Conservation (phyloP, 169 alveolate species). For the Babesia sp. region DNA sequence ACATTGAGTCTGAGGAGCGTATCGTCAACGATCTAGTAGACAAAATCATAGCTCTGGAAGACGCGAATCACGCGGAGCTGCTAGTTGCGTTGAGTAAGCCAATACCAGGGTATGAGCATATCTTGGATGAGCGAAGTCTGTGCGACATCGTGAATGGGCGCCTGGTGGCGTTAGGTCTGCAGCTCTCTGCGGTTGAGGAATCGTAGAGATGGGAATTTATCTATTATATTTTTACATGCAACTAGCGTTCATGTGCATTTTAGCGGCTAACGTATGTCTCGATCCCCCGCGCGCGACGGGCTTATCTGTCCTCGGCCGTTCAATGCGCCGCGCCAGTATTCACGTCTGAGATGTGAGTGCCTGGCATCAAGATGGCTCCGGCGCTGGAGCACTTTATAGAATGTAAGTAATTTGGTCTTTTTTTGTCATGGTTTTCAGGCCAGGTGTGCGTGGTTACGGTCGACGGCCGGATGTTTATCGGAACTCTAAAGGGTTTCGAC, state of each 20-base stretch:
- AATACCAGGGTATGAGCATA: constrained; percentile 32
- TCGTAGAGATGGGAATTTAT: too few species aligned
- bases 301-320: background rate
- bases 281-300: constrained; percentile 10
- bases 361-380: constrained; percentile 52
- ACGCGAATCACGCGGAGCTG: constrained; percentile 4
- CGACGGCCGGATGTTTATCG: constrained; percentile 87
- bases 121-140: constrained; percentile 4
- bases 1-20: constrained; percentile 32
- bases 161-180: constrained; percentile 6
- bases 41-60: constrained; percentile 44
- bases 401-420: constrained; percentile 12
- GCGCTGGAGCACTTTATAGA: constrained; percentile 68
- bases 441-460: constrained; percentile 82
- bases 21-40: constrained; percentile 55
- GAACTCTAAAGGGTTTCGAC: constrained; percentile 86
- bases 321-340: background rate
- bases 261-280: too few species aligned
- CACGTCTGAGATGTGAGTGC: constrained; percentile 9
- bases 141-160: constrained; percentile 25
- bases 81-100: constrained; percentile 46
- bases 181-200: too few species aligned
- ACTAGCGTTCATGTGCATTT: too few species aligned
- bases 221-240: too few species aligned
- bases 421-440: constrained; percentile 51